Percentiles rank a stretch among this genome's conserved stretches.
phyloP scores from a whole-genome alignment of 2,329 filamentous ascomycete genomes.

The Westerdykella ornata region DNA sequence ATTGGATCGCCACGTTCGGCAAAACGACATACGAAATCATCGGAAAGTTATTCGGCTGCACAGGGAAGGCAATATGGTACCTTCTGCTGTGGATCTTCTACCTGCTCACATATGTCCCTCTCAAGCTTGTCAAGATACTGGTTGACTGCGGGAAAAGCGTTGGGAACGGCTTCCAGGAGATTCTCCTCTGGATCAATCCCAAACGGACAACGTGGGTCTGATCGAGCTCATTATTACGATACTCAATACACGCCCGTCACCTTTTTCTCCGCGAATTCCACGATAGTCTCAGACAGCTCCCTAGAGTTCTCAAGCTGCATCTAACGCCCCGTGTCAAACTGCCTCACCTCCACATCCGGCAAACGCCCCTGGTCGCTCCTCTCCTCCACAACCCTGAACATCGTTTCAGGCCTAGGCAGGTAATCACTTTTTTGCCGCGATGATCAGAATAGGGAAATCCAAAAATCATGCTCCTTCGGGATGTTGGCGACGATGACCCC shows the following conservation, averaged over 20 bases:
- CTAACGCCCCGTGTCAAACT: background rate
- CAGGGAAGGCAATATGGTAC: constrained; percentile 8
- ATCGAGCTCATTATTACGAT: background rate
- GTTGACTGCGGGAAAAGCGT: constrained; percentile 4
- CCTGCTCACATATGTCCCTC: constrained; percentile 11
- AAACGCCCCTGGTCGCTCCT: background rate
- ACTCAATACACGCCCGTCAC: too few species aligned
- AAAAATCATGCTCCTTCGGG: background rate
- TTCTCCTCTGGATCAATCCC: constrained; percentile 16
- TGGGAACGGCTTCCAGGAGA: constrained; percentile 8
- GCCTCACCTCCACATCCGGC: constrained; percentile 1
- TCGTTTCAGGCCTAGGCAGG: background rate
- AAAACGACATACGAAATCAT: constrained; percentile 6
- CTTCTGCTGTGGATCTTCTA: constrained; percentile 3
- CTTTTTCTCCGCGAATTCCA: too few species aligned
- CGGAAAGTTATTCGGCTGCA: constrained; percentile 8
- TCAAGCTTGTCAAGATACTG: constrained; percentile 10
- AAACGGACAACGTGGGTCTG: constrained; percentile 2
- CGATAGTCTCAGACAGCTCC: too few species aligned
- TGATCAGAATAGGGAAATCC: constrained; percentile 1
- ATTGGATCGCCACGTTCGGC: constrained; percentile 11
- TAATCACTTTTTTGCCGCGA: constrained; percentile 3
- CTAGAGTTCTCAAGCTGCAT: background rate
- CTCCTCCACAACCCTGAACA: background rate
- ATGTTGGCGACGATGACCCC: background rate